Base-by-base conservation (phyloP, 169 alveolate genomes). In the Eimeria tenella region DNA sequence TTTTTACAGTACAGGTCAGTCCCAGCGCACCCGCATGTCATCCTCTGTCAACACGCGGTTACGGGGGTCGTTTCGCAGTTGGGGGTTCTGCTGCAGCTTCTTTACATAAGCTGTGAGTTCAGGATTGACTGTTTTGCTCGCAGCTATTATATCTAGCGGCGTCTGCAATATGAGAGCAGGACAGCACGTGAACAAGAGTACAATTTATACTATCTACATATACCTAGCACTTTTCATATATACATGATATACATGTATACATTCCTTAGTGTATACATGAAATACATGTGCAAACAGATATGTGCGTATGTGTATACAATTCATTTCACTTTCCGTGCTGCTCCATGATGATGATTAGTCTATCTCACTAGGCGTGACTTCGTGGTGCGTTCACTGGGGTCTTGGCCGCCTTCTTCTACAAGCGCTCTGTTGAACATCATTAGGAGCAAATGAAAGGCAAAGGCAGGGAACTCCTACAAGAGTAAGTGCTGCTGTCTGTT, bases 331-430 rank as follows among this genome's bases (percentile, higher is more conserved):
- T 31, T 31, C 42, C 2, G 42, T 31, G 42, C 42, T 31, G 42
- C 42, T 31, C 42, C 42, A 31, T 31, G 42, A 31, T 31, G 42
- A 31, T 31, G 42, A 31, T 31, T 31, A 31, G 42, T 31, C 42
- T 31, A 2, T 31, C 42, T 31, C 42, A 68, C 77, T 8, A 68
- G 77, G 31, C 77, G 77, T 68, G 77, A 13, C 77, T 68, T 68
- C 49, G 77, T 68, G 77, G 77, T 68, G 77, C 77, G 77, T n/a
- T 68, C 77, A n/a, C n/a, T 68, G 77, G 77, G 77, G 77, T 68
- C 77, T 11, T 17, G 77, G 9, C 77, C 77, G 11, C 77, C 77
- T 68, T 68, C 77, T 23, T 68, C 77, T 68, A 68, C 77, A 13
- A 68, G 77, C n/a, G 77, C 31, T 68, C 77, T 68, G 77, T 31